These are phyloP conservation scores for Elsinoe arachidis DNA, from an alignment of 2,329 filamentous ascomycete species.

Conservation along the genomic window DNA sequence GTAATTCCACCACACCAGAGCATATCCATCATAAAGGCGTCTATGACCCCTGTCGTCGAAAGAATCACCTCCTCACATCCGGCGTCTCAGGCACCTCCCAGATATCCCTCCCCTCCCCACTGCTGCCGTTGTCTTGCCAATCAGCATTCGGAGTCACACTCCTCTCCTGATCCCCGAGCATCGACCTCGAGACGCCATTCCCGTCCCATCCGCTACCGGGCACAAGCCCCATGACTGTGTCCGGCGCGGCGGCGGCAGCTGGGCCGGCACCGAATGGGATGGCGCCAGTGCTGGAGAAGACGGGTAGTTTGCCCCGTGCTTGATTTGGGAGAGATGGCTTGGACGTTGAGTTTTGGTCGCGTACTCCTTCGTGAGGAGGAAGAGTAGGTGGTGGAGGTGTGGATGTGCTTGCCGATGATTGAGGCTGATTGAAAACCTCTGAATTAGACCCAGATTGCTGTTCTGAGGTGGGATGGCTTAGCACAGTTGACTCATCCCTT, in stretches of 20 bases:
- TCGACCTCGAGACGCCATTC: conserved; percentile 17
- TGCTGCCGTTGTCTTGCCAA: neutral
- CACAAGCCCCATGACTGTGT: neutral
- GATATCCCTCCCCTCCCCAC: conserved; percentile 22
- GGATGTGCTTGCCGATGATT: no score
- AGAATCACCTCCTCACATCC: neutral
- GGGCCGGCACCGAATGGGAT: conserved; percentile 25
- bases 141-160: neutral
- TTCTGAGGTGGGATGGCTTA: no score
- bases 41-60: neutral
- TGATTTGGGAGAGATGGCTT: neutral
- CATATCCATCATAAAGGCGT: neutral
- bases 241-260: neutral
- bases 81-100: conserved; percentile 42
- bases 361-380: neutral
- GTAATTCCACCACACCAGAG: neutral
- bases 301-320: conserved; percentile 11
- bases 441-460: no score
- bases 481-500: no score
- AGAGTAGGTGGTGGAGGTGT: no score
- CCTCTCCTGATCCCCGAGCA: conserved; percentile 10
- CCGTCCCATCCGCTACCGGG: conserved; percentile 13
- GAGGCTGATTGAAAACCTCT: no score
- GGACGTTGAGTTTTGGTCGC: neutral
- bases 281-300: conserved; percentile 22